Evolutionary conservation across 768 basidiomycete species (phyloP), one percentile per base, ranked within the genome.

Genomic region (Tubosaeta sp.): DNA sequence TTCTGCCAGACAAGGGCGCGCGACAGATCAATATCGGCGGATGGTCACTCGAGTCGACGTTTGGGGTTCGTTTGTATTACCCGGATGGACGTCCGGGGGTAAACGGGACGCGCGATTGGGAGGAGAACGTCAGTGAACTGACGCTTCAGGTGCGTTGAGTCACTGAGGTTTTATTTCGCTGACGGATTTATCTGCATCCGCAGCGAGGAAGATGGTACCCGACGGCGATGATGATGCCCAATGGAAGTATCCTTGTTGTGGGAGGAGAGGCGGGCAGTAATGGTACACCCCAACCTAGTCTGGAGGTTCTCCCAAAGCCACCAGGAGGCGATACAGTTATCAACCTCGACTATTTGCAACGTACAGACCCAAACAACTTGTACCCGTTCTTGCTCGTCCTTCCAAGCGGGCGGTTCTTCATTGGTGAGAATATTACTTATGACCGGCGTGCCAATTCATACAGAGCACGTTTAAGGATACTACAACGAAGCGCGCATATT

Each of bases 401-500:
- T 14, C 88, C 89, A 0, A 83, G 82, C 41, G 80, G 80, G 2
- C 76, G 77, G 33, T 69, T 91, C 59, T 90, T 91, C 64, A 76
- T 86, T 34, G 84, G 88, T 86, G 48, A 80, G 70, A 10, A 37
- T 16, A 34, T n/a, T 45, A 6, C 35, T 6, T 12, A 2, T 11
- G 2, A 32, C 22, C 35, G 9, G 22, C 9, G 6, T 2, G 5
- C 34, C 2, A 10, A n/a, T 48, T 46, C 27, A 46, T 39, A 19
- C 17, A 8, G 3, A 13, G 39, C 1, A 13, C n/a, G 2, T 11
- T 33, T 26, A 53, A 88, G 86, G 75, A 1, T 90, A 90, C 61
- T 90, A 83, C 71, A 91, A 91, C 56, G 85, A 91, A 66, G 89
- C 88, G 1, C 82, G 88, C 13, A 79, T 91, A 54, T 72, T 91